Evolutionary conservation across 2,329 filamentous ascomycete genomes (phyloP), one percentile per base, ranked within the genome.

Genomic region (Graphilbum sp.): DNA sequence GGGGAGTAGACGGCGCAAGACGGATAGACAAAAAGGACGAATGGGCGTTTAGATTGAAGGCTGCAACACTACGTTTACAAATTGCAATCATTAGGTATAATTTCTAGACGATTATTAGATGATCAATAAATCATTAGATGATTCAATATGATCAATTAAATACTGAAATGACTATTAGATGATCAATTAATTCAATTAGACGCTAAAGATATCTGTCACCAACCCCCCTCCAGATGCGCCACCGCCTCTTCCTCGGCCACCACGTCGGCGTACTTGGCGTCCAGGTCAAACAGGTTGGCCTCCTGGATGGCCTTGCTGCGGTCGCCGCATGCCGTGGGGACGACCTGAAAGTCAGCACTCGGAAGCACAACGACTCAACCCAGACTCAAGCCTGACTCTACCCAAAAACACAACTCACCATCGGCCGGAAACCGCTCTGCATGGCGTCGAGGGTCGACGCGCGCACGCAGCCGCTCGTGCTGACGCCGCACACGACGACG

Each of bases 201-300:
- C 21, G 11, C n/a, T n/a, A n/a, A n/a, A n/a, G n/a, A n/a, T n/a
- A n/a, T n/a, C n/a, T n/a, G n/a, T n/a, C 21, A 24, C 21, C 55
- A 60, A 64, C 5, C 58, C 60, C 16, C 49, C 48, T 37, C 50
- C 48, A 63, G 48, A 27, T 54, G 55, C 21, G 52, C 48, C 5
- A 63, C 42, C 2, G 61, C 61, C 34, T 64, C 60, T 8, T 48
- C 50, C 38, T 63, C 60, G 3, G 46, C 41, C 0, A 66, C 57
- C 2, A 64, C 60, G 45, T 66, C 62, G 1, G 57, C 60, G 48
- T 64, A 63, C 45, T 65, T 65, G 4, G 60, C 56, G 42, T 62
- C 52, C 36, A 65, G 52, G 41, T 42, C 34, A 5, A 39, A 39
- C 23, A 41, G 32, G 4, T 42, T 66, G 2, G 57, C 56, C 16